These are phyloP conservation scores for Penicillium sp. DNA, from an alignment of 2,329 filamentous ascomycete species.

Conservation along the genomic window DNA sequence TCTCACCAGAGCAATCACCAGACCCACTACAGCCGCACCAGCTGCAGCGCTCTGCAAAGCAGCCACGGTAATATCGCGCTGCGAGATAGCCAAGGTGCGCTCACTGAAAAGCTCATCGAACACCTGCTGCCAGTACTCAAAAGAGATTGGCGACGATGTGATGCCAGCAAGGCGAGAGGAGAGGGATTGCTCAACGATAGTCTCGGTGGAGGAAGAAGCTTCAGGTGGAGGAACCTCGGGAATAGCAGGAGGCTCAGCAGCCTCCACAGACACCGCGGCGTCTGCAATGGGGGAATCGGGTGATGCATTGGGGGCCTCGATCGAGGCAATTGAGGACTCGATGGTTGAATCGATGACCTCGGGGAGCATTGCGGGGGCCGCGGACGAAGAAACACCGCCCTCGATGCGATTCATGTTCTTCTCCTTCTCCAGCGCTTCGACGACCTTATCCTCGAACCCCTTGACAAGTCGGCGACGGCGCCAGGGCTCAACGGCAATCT, in stretches of 20 bases:
- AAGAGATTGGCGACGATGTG: slow-evolving; percentile 28
- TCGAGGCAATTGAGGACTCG: slow-evolving; percentile 5
- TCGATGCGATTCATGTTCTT: slow-evolving; percentile 40
- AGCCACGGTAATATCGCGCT: slow-evolving; percentile 70
- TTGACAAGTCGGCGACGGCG: slow-evolving; percentile 75
- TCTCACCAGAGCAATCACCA: slow-evolving; percentile 54
- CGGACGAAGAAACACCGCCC: slow-evolving; percentile 4
- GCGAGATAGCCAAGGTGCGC: slow-evolving; percentile 62
- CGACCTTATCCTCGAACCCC: slow-evolving; percentile 78
- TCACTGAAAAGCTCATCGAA: slow-evolving; percentile 67
- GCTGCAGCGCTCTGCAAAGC: slow-evolving; percentile 67
- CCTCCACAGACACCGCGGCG: neutral
- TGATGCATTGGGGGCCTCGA: slow-evolving; percentile 1
- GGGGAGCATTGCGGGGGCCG: slow-evolving; percentile 3
- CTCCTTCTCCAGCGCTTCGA: slow-evolving; percentile 69
- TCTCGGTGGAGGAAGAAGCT: neutral
- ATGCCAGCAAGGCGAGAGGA: slow-evolving; percentile 27
- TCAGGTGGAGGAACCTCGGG: slow-evolving; percentile 2
- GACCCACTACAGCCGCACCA: slow-evolving; percentile 63
- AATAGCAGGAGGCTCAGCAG: neutral
- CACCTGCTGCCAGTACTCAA: slow-evolving; percentile 52
- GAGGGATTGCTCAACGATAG: slow-evolving; percentile 14
- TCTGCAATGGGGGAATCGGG: too few species aligned
- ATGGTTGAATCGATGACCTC: slow-evolving; percentile 18
- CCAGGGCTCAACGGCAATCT: slow-evolving; percentile 93